Evolutionary conservation across 495 filamentous ascomycete species (phyloP).

Genomic region (Penicillium turbatum): DNA sequence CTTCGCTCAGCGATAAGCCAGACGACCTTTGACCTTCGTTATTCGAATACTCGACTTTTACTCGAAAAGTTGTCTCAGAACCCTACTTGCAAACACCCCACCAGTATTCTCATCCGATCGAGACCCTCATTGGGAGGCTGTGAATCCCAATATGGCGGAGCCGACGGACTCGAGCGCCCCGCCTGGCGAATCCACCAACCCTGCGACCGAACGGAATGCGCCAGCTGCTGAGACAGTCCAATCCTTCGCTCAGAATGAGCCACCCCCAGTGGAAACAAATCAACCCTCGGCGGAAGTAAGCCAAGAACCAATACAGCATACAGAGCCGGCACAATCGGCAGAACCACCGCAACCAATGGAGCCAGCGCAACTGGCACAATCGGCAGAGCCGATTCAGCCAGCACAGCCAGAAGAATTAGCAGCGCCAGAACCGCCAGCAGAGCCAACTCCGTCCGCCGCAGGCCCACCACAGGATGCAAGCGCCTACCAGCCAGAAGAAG

Average conservation of each 20-base stretch:
- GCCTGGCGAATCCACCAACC: constrained; percentile 28
- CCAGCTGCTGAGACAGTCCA: constrained; percentile 17
- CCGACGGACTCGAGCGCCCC: constrained; percentile 29
- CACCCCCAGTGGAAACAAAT: constrained; percentile 8
- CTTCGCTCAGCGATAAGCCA: constrained; percentile 22
- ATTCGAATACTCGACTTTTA: constrained; percentile 7
- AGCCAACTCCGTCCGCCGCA: neutral
- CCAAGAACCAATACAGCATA: neutral
- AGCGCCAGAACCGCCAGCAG: neutral
- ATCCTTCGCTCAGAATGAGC: constrained; percentile 3
- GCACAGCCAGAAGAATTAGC: neutral
- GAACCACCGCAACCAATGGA: neutral
- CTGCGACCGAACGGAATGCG: constrained; percentile 21
- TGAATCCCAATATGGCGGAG: constrained; percentile 32
- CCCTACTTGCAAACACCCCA: neutral
- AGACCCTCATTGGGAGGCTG: constrained; percentile 5
- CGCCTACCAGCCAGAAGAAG: constrained; percentile 4
- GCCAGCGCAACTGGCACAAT: neutral
- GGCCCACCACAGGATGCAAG: constrained; percentile 5
- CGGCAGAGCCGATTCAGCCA: neutral
- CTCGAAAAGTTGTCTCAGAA: constrained; percentile 1
- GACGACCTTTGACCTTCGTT: constrained; percentile 25
- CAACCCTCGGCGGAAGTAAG: constrained; percentile 1
- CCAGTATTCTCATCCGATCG: neutral
- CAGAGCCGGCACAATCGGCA: neutral